Evolutionary conservation across 176 grass and related monocot species (phyloP), one percentile per base, ranked within the genome.

Genomic region (Calamus simplicifolius): DNA sequence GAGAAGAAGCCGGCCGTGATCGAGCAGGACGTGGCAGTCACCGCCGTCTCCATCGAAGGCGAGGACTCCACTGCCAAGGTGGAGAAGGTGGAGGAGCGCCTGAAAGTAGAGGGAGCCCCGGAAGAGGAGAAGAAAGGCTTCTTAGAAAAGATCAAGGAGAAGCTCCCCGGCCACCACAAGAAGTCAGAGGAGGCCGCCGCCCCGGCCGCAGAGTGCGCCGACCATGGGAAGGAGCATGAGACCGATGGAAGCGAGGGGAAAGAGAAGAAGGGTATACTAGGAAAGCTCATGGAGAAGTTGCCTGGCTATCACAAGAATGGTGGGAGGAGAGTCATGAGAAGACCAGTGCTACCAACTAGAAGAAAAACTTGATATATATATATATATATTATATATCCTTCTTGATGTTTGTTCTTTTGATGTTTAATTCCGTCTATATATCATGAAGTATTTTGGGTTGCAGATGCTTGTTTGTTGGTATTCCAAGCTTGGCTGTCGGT

Each of bases 111-210:
- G 1, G 73, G 71, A 18, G 62, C 51, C 1, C 59, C 72, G 28
- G 79, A 83, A 31, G 86, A 79, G 19, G 86, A 85, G 77, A 86
- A 89, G 80, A 98, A 98, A 19, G 94, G 88, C 5, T 77, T 98
- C 73, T 38, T 98, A 16, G 88, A 98, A n/a, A 98, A 98, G 81
- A 92, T 93, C 69, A 98, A 93, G 75, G 94, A 98, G 55, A 98
- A 93, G 75, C 88, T 98, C 7, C 88, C 94, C 17, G 88, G 88
- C 15, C 71, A 43, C 35, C 35, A 81, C 59, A 92, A 83, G 82
- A 89, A 86, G 62, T 51, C 81, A 12, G 79, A 75, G 0, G 94
- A 86, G 18, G 79, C 54, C 31, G 26, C 71, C 0, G 18, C 55
- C 5, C 13, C 53, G 52, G 6, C 69, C 54, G 0, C 25, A 25